Evolutionary conservation across 371 early-diverging fungal species (phyloP), one percentile per base, ranked within the genome.

Genomic region (Rhizopus sp.): DNA sequence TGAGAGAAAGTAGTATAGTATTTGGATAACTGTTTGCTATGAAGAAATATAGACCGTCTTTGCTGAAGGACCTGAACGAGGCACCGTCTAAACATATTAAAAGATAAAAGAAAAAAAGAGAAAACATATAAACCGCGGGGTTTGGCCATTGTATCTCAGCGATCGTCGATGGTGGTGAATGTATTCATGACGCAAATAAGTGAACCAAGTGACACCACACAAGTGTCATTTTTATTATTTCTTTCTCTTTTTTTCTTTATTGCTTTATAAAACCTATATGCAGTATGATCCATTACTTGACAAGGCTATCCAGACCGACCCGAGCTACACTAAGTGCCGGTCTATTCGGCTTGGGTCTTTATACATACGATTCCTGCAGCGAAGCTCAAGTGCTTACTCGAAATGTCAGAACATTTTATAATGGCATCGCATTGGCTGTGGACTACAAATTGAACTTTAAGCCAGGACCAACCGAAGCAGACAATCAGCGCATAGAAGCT

Each of bases 401-500:
- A 44, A 87, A 80, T 50, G 33, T 73, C 7, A 78, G 87, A 50
- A 82, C 84, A 1, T 74, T 82, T 23, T 83, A 81, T 63, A 84
- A 86, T 53, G 85, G 84, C 50, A 60, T 83, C 42, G 82, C 77
- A 29, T 57, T 82, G n/a, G 80, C 80, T 0, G 50, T 73, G 0
- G 93, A 92, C 60, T 92, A 92, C 77, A 91, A 89, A 70, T 65
- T 88, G 51, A 90, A 89, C 57, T 92, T 91, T 57, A 73, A 77
- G 16, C 83, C 85, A 15, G 80, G 63, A 13, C 80, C 66, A 63
- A 76, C 72, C 32, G 74, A 60, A 50, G 66, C 61, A 35, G 65
- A 66, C 30, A 57, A 41, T 7, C 17, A 58, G 3, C 66, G 57
- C 42, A 83, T 82, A 46, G 82, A 85, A 45, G 69, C 67, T 2